Evolutionary conservation across 148 eudicot species (phyloP), one percentile per base, ranked within the genome.

Genomic region (Cornus controversa): DNA sequence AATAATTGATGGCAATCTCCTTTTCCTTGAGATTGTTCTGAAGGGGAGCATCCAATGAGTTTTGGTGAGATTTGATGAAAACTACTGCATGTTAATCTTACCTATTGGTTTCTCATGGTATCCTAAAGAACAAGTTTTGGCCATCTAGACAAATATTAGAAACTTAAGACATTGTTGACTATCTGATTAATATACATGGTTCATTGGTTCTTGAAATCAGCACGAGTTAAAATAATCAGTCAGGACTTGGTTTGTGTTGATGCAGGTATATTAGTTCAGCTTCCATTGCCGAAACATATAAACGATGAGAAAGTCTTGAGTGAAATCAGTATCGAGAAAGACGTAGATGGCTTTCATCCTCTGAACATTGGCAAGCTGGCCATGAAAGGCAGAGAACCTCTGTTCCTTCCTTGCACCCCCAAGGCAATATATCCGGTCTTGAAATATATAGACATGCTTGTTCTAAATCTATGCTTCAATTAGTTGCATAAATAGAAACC

Each of bases 341-440:
- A 96, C 87, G 99, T 96, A 1, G 99, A 96, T 85, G 99, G 99
- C 20, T 96, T 96, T 87, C 99, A 96, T 85, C 99, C 99, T 74
- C 84, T 96, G 76, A 96, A 96, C 89, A 93, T 96, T 69, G 99
- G 99, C 74, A 96, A 93, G 79, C 93, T 96, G 75, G 99, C 99
- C 66, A 96, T 96, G 99, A 96, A 96, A 92, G 97, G 98, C 86
- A 89, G 99, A 87, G 91, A 90, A n/a, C 99, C 99, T 75, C 86
- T 96, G 42, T 93, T 93, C 78, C 83, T 86, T 81, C 98, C 99
- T 45, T 96, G 99, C 88, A 96, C 98, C 45, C 98, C 99, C 24
- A 96, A 93, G 98, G 99, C 86, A 78, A 71, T 77, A 29, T 29
- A 69, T 68, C 67, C 23, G 9, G 78, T 83, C 87, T 85, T 66